These are phyloP conservation scores for Plasmodium sp. DNA, from an alignment of 169 alveolate species.

Conservation along the genomic window DNA sequence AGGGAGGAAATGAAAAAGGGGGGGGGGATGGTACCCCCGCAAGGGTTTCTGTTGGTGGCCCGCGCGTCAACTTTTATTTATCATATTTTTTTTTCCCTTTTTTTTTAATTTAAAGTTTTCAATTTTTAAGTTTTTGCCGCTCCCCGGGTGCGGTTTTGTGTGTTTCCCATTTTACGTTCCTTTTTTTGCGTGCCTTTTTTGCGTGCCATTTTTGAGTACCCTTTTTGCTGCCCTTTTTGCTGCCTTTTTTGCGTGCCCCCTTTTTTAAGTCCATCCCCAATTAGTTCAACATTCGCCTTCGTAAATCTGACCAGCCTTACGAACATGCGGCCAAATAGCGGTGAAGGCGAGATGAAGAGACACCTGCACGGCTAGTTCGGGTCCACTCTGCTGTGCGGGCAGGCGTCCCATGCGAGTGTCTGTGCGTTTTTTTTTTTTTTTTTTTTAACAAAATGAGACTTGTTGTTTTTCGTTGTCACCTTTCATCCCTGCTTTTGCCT, in stretches of 20 bases:
- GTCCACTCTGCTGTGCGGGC: not conserved
- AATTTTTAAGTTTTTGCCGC: not conserved
- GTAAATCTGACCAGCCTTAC: not conserved
- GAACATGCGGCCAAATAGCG: not conserved
- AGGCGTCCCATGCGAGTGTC: not conserved
- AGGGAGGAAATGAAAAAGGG: not conserved
- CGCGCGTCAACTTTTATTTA: not conserved
- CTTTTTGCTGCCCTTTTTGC: not conserved
- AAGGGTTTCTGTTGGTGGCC: not conserved
- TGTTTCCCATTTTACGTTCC: not conserved
- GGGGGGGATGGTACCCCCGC: not conserved
- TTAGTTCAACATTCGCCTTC: not conserved
- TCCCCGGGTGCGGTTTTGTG: not conserved
- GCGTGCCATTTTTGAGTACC: not conserved
- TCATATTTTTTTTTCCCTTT: not conserved
- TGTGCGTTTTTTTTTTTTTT: not conserved
- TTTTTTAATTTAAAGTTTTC: not conserved
- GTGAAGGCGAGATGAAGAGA: not conserved
- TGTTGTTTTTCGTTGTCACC: not conserved
- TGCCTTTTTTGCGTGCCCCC: not conserved
- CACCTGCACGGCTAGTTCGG: not conserved
- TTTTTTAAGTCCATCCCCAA: not conserved
- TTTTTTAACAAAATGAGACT: not conserved
- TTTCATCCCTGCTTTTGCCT: not conserved
- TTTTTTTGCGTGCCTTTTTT: too few relatives aligned